Conservation (phyloP, 139 green algal genomes). For the Micromonas commoda region DNA sequence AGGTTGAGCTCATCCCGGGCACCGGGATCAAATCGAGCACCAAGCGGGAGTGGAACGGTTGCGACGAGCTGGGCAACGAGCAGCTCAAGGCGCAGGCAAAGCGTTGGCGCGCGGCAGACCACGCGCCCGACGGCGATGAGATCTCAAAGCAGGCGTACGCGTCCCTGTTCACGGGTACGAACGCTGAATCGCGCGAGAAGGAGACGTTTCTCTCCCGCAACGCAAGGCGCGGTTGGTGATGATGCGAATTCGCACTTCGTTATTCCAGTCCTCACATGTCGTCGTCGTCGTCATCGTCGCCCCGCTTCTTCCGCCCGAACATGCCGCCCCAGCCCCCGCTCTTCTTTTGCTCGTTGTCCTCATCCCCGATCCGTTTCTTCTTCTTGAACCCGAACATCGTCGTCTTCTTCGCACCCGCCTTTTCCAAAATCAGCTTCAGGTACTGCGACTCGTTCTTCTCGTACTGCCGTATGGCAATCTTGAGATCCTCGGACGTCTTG, state of each 20-base stretch:
- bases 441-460: not conserved
- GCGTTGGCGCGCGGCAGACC: not conserved
- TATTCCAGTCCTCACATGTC: not conserved
- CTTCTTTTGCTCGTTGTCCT: not conserved
- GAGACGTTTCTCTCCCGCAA: not conserved
- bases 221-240: slow-evolving; percentile 3
- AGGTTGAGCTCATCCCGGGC: not conserved
- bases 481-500: slow-evolving; percentile 19
- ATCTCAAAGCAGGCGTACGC: slow-evolving; percentile 14
- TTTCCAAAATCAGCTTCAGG: slow-evolving; percentile 28
- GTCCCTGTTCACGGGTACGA: slow-evolving; percentile 18
- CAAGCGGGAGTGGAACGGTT: slow-evolving; percentile 13
- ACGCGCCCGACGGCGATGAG: not conserved
- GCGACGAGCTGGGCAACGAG: not conserved
- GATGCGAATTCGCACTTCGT: not conserved
- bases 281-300: slow-evolving; percentile 13
- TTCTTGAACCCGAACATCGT: not conserved
- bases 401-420: slow-evolving; percentile 14
- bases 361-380: not conserved
- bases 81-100: slow-evolving; percentile 14
- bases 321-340: not conserved
- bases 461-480: slow-evolving; percentile 14
- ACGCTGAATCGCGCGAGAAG: not conserved
- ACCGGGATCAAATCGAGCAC: not conserved
- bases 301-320: not conserved